Evolutionary conservation across 192 early-diverging fungal genomes (phyloP), one percentile per base, ranked within the genome.

Genomic region (Backusella morwellensis): DNA sequence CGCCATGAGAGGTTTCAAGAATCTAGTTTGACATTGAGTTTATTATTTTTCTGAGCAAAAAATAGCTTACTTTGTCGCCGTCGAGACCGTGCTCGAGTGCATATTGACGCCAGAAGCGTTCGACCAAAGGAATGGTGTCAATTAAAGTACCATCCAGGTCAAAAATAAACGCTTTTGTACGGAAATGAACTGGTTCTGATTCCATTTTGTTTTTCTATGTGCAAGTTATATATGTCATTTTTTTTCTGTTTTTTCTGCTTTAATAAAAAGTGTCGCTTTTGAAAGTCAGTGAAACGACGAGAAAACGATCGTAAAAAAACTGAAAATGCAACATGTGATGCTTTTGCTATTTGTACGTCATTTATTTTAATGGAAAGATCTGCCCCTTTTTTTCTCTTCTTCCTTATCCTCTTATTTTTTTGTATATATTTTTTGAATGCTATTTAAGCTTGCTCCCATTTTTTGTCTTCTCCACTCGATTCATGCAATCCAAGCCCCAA

Each of bases 141-240:
- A 88, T 82, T 19, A 88, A 66, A 12, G 87, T 88, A 38, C 85
- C 85, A 47, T 88, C 87, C 75, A 83, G 52, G 54, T 83, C 82
- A 69, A 83, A 83, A 15, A 83, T 35, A 68, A 83, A 73, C 0
- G 75, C 79, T 71, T 83, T 80, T 29, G 73, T 52, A 3, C 68
- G 68, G 40, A 38, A 40, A 70, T 70, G 38, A 21, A 41, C 1
- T 21, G 68, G 29, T 63, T 63, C 23, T 59, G 54, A 6, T 26
- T 56, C 54, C 54, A 56, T 56, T 56, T 56, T 56, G 54, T 56
- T 56, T 56, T 56, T 50, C 47, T 23, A 11, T 17, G 8, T 23
- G n/a, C 21, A 56, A 56, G 54, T 56, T 23, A 1, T 54, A 4
- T 29, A 3, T n/a, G 12, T 12, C 54, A 23, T 56, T 56, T 23